Evolutionary conservation across 176 grass and related monocot genomes (phyloP).

Genomic region (Oryza punctata): DNA sequence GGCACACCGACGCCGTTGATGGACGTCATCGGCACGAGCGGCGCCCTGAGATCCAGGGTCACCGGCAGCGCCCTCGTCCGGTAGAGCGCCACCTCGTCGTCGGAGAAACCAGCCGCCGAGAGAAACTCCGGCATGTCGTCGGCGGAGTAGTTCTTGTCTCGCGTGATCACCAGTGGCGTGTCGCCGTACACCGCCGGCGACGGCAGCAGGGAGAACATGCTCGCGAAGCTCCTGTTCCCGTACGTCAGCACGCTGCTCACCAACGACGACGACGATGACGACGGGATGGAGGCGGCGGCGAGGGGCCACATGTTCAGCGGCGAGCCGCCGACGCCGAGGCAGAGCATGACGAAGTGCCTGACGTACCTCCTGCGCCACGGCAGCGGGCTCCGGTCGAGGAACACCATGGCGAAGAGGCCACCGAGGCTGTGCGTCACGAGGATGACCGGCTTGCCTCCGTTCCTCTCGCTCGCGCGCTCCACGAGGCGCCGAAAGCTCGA

Average conservation of each 20-base stretch:
- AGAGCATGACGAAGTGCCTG: conserved; percentile 20
- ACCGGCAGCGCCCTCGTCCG: background rate
- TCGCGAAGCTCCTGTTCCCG: background rate
- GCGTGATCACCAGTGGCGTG: conserved; percentile 7
- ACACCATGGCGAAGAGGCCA: background rate
- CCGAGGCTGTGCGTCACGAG: conserved; percentile 3
- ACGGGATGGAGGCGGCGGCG: background rate
- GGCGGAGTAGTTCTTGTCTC: background rate
- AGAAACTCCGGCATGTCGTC: background rate
- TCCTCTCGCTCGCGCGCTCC: background rate
- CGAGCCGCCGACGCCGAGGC: background rate
- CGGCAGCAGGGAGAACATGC: background rate
- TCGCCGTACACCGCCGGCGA: conserved; percentile 11
- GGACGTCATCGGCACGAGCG: background rate
- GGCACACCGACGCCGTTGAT: conserved; percentile 16
- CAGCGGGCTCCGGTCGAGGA: conserved; percentile 16
- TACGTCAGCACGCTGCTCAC: background rate
- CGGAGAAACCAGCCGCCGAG: background rate
- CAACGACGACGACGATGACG: background rate
- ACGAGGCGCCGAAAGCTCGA: background rate
- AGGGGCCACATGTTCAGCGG: background rate
- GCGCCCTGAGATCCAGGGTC: background rate
- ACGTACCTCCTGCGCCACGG: conserved; percentile 12
- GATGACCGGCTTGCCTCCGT: conserved; percentile 2
- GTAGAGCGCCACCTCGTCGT: background rate